phyloP scores from a whole-genome alignment of 2,329 filamentous ascomycete species.

The Cucurbitaria berberidis region DNA sequence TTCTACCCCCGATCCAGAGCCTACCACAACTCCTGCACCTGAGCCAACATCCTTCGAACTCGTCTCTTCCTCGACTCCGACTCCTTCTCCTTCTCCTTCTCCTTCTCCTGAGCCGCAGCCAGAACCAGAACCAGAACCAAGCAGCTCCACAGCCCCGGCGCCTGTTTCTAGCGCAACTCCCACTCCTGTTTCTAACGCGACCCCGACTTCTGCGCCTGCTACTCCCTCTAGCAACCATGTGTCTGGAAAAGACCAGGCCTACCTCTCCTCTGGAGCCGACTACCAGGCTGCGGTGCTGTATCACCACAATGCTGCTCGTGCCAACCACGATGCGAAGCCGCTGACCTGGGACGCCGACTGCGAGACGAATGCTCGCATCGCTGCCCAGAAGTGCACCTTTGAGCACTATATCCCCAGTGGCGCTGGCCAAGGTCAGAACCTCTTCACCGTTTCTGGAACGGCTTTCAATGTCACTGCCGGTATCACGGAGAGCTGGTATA shows the following conservation, averaged over 20 bases:
- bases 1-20: not conserved
- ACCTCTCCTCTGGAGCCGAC: conserved; percentile 29
- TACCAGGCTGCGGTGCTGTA: conserved; percentile 55
- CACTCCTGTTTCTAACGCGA: not conserved
- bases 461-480: conserved; percentile 66
- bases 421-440: conserved; percentile 85
- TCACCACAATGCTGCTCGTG: conserved; percentile 86
- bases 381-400: conserved; percentile 77
- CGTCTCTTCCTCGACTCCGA: not conserved
- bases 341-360: conserved; percentile 72
- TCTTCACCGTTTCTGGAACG: conserved; percentile 70
- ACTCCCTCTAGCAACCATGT: conserved; percentile 16
- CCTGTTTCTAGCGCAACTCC: conserved; percentile 5
- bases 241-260: conserved; percentile 33
- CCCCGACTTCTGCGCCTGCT: conserved; percentile 2
- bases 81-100: conserved; percentile 4
- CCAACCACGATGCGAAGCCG: conserved; percentile 74
- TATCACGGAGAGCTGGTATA: conserved; percentile 88
- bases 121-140: not conserved
- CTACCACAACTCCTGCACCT: not conserved
- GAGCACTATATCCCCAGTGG: conserved; percentile 58
- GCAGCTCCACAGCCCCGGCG: conserved; percentile 6
- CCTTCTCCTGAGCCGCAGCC: conserved; percentile 1
- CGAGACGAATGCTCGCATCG: conserved; percentile 63
- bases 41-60: not conserved